Evolutionary conservation across 345 rosid genomes (phyloP), one percentile per base, ranked within the genome.

Genomic region (Dovyalis caffra): DNA sequence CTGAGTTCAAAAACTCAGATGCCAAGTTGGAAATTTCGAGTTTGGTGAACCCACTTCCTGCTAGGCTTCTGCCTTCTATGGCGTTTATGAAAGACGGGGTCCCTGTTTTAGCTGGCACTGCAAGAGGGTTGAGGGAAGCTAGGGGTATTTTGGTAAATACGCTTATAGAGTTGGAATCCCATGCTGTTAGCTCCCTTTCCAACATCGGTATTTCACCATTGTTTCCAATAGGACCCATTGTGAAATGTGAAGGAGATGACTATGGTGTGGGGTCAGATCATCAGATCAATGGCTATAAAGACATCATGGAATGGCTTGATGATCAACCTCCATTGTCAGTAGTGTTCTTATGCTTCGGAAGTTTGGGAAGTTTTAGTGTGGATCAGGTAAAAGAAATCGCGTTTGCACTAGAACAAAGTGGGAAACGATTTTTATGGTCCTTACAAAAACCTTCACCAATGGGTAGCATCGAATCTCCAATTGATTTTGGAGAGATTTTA

Each of bases 91-190:
- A 72, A n/a, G 68, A 72, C 7, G 28, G 51, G 26, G 56, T 37
- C 20, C 38, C 35, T 51, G 28, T 69, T 20, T 43, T 14, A 5
- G 18, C 14, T 3, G 47, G 47, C 47, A 5, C 8, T n/a, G n/a
- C n/a, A n/a, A n/a, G n/a, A n/a, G n/a, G n/a, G n/a, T n/a, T n/a
- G n/a, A n/a, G n/a, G n/a, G 66, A 71, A 40, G 21, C 43, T 2
- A 70, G 57, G 64, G 75, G 80, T 6, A 77, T 77, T 66, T 15
- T 77, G 21, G 58, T 77, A 31, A 77, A 77, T 65, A 64, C 71
- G 8, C 70, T 47, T 20, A 6, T 0, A 35, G 71, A 51, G 60
- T 60, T 71, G 9, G 80, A 77, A 70, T 51, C 80, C 6, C 29
- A 51, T 53, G 71, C 80, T 0, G 21, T 70, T 6, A 64, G 15